Conservation (phyloP, 1,284 basidiomycete species). For the Leccinum subatratum region DNA sequence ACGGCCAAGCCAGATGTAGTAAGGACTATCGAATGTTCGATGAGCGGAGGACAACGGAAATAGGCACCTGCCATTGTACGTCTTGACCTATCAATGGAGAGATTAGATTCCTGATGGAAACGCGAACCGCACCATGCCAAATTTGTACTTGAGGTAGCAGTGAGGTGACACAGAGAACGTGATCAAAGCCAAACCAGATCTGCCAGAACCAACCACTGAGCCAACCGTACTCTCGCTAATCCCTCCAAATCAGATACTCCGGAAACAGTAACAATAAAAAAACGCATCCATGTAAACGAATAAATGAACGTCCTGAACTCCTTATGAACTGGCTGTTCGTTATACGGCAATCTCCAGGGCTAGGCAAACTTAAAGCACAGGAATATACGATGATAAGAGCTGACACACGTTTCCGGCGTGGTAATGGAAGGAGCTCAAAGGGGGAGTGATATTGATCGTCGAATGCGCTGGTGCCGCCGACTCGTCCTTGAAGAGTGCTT, state of each 20-base stretch:
- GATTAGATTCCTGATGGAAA: constrained; percentile 11
- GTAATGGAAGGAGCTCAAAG: constrained; percentile 74
- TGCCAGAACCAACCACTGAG: constrained; percentile 90
- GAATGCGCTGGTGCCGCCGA: constrained; percentile 22
- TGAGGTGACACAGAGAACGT: constrained; percentile 70
- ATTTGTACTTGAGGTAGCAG: constrained; percentile 76
- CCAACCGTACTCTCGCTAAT: constrained; percentile 67
- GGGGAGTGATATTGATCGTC: constrained; percentile 51
- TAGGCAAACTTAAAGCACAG: constrained; percentile 23
- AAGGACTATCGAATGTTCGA: constrained; percentile 40
- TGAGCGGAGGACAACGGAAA: constrained; percentile 6
- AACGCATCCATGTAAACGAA: constrained; percentile 53
- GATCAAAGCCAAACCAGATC: constrained; percentile 78
- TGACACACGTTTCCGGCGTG: constrained; percentile 51
- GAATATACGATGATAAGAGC: background rate
- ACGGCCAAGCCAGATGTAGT: constrained; percentile 78
- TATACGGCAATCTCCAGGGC: constrained; percentile 75
- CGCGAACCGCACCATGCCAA: constrained; percentile 66
- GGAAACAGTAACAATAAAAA: background rate
- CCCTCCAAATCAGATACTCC: constrained; percentile 10
- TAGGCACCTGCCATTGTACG: constrained; percentile 45
- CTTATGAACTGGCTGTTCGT: constrained; percentile 68
- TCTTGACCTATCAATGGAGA: constrained; percentile 44
- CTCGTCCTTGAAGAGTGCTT: constrained; percentile 34
- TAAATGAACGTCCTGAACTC: constrained; percentile 78